A percentile compares a stretch with the other conserved stretches of the same genome.
These are phyloP conservation scores for Glarea lozoyensis DNA, from an alignment of 495 filamentous ascomycete species.

Conservation along the genomic window DNA sequence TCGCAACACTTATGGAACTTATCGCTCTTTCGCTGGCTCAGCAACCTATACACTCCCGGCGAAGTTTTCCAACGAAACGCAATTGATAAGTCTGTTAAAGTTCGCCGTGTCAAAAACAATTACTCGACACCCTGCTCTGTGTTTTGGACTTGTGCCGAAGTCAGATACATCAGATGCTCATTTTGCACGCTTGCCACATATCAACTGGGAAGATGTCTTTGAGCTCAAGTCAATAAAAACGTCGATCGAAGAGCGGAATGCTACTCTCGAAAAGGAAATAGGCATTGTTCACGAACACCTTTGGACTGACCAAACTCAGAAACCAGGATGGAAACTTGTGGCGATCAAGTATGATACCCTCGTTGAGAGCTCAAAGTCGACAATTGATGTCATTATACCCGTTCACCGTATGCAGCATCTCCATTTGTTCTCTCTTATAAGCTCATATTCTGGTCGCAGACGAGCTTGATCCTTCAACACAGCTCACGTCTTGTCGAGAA, in stretches of 20 bases:
- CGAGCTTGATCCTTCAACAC: too few species aligned
- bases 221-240: constrained; percentile 4
- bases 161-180: constrained; percentile 7
- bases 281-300: constrained; percentile 8
- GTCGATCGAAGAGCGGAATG: constrained; percentile 10
- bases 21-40: constrained; percentile 7
- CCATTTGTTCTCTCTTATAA: too few species aligned
- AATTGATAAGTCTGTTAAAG: constrained; percentile 3
- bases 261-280: constrained; percentile 3
- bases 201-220: constrained; percentile 9
- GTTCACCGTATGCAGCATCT: constrained; percentile 21
- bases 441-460: too few species aligned
- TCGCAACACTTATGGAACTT: constrained; percentile 7
- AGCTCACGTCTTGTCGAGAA: too few species aligned
- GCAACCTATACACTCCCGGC: neutral
- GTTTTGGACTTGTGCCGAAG: constrained; percentile 14
- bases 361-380: neutral
- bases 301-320: constrained; percentile 9
- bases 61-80: neutral
- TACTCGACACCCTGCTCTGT: constrained; percentile 11
- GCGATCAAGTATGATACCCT: constrained; percentile 12
- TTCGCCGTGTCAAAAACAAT: constrained; percentile 11
- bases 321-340: constrained; percentile 22
- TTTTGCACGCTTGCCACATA: constrained; percentile 3
- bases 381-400: constrained; percentile 18